Evolutionary conservation across 805 yeast genomes (phyloP).

Genomic region (Metschnikowia kofuensis): DNA sequence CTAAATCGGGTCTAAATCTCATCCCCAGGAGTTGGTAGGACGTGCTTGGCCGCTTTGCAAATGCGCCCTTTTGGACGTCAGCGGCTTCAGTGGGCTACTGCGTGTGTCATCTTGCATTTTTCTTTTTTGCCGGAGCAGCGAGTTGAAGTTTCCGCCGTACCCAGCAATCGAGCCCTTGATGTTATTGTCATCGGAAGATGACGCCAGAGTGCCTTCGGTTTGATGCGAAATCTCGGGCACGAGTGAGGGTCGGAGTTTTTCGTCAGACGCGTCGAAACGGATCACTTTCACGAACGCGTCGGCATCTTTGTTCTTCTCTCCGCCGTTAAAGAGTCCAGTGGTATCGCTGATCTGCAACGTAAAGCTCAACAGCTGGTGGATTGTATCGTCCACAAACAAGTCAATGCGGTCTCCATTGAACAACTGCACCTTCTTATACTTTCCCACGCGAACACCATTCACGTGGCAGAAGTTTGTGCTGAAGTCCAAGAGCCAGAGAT

Average conservation of each 20-base stretch:
- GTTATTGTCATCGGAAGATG: neutral
- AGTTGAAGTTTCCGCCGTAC: slow-evolving; percentile 29
- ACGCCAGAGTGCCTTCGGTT: neutral
- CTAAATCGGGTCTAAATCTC: too few relatives aligned
- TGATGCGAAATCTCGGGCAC: slow-evolving; percentile 14
- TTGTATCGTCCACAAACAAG: slow-evolving; percentile 59
- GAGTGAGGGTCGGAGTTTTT: slow-evolving; percentile 26
- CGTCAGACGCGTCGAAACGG: slow-evolving; percentile 26
- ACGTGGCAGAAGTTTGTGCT: slow-evolving; percentile 80
- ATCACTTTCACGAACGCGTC: slow-evolving; percentile 22
- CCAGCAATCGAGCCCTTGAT: slow-evolving; percentile 5
- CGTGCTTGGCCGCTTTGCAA: slow-evolving; percentile 26
- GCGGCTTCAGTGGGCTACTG: slow-evolving; percentile 19
- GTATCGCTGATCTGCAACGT: slow-evolving; percentile 52
- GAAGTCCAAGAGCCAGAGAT: slow-evolving; percentile 75
- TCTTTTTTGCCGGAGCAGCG: slow-evolving; percentile 28
- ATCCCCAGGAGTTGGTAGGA: slow-evolving; percentile 26
- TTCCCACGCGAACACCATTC: slow-evolving; percentile 56
- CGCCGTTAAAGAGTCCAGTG: slow-evolving; percentile 62
- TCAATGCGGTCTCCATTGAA: slow-evolving; percentile 65
- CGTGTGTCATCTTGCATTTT: slow-evolving; percentile 19
- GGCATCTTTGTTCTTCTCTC: slow-evolving; percentile 24
- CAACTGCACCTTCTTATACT: slow-evolving; percentile 59
- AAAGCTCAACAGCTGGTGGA: slow-evolving; percentile 53
- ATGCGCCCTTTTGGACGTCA: slow-evolving; percentile 26